These are phyloP conservation scores for Alternaria sp. DNA, from an alignment of 2,329 filamentous ascomycete species.

Conservation along the genomic window DNA sequence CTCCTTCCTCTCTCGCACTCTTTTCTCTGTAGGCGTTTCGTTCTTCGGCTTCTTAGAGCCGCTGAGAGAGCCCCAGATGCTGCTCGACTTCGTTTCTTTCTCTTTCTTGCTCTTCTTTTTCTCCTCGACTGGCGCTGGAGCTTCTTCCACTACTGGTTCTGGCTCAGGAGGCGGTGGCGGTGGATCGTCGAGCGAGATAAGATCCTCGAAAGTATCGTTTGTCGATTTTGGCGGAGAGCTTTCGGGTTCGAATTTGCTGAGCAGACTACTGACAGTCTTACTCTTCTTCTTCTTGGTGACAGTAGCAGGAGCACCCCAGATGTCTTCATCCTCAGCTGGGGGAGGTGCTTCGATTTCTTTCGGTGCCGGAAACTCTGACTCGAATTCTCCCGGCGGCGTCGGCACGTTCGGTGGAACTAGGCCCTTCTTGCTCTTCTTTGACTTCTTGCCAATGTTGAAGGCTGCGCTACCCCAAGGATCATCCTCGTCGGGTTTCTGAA, in stretches of 20 bases:
- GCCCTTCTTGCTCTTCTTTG: constrained; percentile 62
- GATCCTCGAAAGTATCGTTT: constrained; percentile 41
- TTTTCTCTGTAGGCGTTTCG: constrained; percentile 48
- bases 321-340: constrained; percentile 44
- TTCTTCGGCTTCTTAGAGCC: constrained; percentile 34
- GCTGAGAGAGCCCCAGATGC: constrained; percentile 31
- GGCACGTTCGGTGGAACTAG: constrained; percentile 58
- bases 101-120: constrained; percentile 38
- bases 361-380: constrained; percentile 52
- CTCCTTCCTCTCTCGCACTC: constrained; percentile 33
- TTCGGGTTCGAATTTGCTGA: constrained; percentile 38
- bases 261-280: constrained; percentile 32
- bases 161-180: constrained; percentile 20
- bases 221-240: constrained; percentile 42
- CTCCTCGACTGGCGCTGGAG: constrained; percentile 22
- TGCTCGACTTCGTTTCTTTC: constrained; percentile 32
- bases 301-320: constrained; percentile 31
- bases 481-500: constrained; percentile 54
- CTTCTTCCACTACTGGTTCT: constrained; percentile 14
- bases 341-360: constrained; percentile 59
- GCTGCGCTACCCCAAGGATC: constrained; percentile 47
- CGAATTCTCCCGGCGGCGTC: constrained; percentile 55
- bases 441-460: constrained; percentile 57
- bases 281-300: constrained; percentile 45
- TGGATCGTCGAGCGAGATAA: constrained; percentile 42